Evolutionary conservation across 2,329 filamentous ascomycete genomes (phyloP), one percentile per base, ranked within the genome.

Genomic region (Huntiella moniliformis): DNA sequence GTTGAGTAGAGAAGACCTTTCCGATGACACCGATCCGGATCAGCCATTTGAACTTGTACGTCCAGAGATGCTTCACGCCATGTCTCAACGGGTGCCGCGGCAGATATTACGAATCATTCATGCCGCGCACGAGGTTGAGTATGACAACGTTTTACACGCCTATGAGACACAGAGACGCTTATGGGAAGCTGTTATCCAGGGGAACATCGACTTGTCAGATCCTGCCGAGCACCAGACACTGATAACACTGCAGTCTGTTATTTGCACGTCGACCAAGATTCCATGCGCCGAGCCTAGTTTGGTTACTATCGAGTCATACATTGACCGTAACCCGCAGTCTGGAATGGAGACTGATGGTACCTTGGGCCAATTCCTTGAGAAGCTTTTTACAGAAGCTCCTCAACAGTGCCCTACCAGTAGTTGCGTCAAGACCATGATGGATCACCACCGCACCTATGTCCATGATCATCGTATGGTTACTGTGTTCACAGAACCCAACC

Each of bases 141-240:
- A 96, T 55, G 87, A 98, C 58, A 93, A 91, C 61, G 87, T 88
- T 1, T 64, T 92, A 32, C 84, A 95, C 61, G 86, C 87, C 54
- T 98, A 96, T 57, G 76, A 86, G 58, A 95, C 85, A 0, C 88
- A 96, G 58, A 94, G 86, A 47, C 76, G 84, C 28, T 87, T 95
- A 54, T 98, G 91, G 91, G 91, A 98, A 58, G 83, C 84, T 22
- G 94, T 94, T 55, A 79, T 95, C 16, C 78, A 88, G 43, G 85
- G 84, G 11, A 92, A 91, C 53, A 67, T 82, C 31, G 82, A 92
- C 56, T 70, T 96, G 1, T 98, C 95, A 54, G 86, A 98, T 57
- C 91, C 92, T 0, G 91, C 86, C 57, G 82, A 85, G 0, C 92
- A 98, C 56, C 91, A 98, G 56, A 94, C 91, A 56, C 95, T 98